Evolutionary conservation across 495 filamentous ascomycete species (phyloP).

Genomic region (Penicillium ucsense): DNA sequence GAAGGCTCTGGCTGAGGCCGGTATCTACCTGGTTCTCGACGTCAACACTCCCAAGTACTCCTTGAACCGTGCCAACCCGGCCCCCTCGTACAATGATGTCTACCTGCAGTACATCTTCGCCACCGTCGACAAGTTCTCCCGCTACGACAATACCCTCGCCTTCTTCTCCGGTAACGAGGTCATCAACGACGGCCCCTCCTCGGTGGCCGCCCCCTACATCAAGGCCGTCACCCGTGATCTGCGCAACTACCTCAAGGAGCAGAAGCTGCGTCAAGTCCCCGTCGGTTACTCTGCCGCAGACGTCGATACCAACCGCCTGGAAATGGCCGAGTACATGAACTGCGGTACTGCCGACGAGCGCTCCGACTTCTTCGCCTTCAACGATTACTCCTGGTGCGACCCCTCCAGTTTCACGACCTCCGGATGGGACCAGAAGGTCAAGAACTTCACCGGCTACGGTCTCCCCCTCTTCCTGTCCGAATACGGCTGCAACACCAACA

Average conservation of each 20-base stretch:
- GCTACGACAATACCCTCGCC: constrained; percentile 81
- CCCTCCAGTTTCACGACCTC: constrained; percentile 64
- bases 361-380: constrained; percentile 93
- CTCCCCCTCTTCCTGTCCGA: constrained; percentile 93
- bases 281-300: constrained; percentile 88
- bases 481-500: constrained; percentile 79
- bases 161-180: constrained; percentile 98
- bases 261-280: constrained; percentile 69
- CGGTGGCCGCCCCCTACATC: constrained; percentile 70
- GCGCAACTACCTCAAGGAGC: constrained; percentile 68
- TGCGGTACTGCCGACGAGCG: constrained; percentile 80
- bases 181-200: constrained; percentile 75
- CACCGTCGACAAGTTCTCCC: constrained; percentile 78
- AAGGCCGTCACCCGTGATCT: constrained; percentile 92
- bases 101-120: constrained; percentile 93
- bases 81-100: constrained; percentile 74
- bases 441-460: constrained; percentile 82
- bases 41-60: constrained; percentile 72
- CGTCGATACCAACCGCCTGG: constrained; percentile 72
- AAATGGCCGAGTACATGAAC: constrained; percentile 91
- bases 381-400: constrained; percentile 97
- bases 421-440: constrained; percentile 87
- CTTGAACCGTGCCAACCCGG: constrained; percentile 69
- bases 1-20: constrained; percentile 66
- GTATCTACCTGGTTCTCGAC: constrained; percentile 87